These are phyloP conservation scores for Daldinia caldariorum DNA, from an alignment of 495 filamentous ascomycete genomes.

Conservation along the genomic window DNA sequence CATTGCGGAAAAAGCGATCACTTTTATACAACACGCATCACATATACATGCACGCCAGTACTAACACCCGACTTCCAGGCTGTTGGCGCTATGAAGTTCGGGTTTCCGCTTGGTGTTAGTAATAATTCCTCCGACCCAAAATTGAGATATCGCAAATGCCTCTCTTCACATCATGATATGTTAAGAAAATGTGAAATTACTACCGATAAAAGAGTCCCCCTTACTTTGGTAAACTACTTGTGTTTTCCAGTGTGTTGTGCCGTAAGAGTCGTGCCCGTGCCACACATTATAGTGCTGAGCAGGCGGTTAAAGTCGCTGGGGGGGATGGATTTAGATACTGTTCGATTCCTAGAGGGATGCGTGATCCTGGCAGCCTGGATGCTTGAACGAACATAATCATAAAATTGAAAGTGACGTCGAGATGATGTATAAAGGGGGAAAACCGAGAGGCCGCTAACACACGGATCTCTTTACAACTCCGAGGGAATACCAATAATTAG, in stretches of 20 bases:
- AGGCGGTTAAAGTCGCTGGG: not conserved
- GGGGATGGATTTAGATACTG: not conserved
- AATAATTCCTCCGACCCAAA: conserved; percentile 19
- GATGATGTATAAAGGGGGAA: not conserved
- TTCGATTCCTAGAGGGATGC: not conserved
- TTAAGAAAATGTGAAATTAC: not conserved
- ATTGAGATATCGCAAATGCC: conserved; percentile 18
- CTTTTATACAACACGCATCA: conserved; percentile 23
- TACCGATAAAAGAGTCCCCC: not conserved
- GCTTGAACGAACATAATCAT: not conserved
- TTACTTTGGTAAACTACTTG: not conserved
- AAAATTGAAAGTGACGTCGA: conserved; percentile 1
- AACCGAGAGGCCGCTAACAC: not conserved
- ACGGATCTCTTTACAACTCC: not conserved
- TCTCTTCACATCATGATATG: not conserved
- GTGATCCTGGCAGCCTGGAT: not conserved
- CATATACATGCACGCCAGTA: not conserved
- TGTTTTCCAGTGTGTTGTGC: not conserved
- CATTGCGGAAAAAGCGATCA: conserved; percentile 37
- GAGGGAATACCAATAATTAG: not conserved
- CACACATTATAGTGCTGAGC: not conserved
- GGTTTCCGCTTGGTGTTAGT: conserved; percentile 26
- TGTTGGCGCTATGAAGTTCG: conserved; percentile 30
- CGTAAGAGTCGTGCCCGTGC: not conserved
- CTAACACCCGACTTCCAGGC: conserved; percentile 7